Base-by-base conservation (phyloP, 495 filamentous ascomycete genomes). In the Penicillium cataractarum region DNA sequence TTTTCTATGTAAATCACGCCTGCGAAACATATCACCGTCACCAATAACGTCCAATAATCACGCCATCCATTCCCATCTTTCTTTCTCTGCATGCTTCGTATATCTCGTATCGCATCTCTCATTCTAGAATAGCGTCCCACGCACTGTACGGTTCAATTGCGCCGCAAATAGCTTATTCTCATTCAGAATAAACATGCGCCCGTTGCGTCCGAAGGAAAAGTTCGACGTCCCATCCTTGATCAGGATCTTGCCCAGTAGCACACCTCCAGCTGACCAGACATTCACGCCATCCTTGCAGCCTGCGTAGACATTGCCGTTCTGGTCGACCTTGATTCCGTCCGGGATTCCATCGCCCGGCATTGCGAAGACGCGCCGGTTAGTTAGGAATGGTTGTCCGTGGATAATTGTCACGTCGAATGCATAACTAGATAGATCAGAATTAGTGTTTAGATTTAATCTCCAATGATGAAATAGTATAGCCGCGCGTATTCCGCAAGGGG, bases 301-400 rank as follows among this genome's bases (percentile, higher is more conserved):
- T n/a, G 79, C 71, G 65, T 88, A 90, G 10, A 90, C 81, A 58
- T 88, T 87, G 2, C 86, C 86, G 19, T 80, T 71, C 62, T 75
- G 79, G 64, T 90, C 86, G 60, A 77, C 74, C 68, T 89, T 87
- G 60, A 90, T 73, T 7, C 84, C 87, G 63, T 90, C 86, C 7
- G 87, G 84, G 15, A 84, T 74, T 12, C 85, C 83, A 0, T 73
- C 71, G 13, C 77, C 75, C 7, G 81, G 76, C 65, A 84, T 87
- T 2, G 88, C 86, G 63, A 91, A 90, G 0, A 86, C 73, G 33
- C 86, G 80, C 32, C 76, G 76, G 57, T 85, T 85, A 0, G 64
- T 70, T 31, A 86, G 68, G 61, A 84, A 82, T 0, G 75, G 75
- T 17, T 75, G 63, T 10, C 63, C 63, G 19, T 71, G 51, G 27